Percentiles rank a stretch among this genome's conserved stretches.
These are phyloP conservation scores for Taphrina sp. DNA, from an alignment of 1,139 yeast species.

Conservation along the genomic window DNA sequence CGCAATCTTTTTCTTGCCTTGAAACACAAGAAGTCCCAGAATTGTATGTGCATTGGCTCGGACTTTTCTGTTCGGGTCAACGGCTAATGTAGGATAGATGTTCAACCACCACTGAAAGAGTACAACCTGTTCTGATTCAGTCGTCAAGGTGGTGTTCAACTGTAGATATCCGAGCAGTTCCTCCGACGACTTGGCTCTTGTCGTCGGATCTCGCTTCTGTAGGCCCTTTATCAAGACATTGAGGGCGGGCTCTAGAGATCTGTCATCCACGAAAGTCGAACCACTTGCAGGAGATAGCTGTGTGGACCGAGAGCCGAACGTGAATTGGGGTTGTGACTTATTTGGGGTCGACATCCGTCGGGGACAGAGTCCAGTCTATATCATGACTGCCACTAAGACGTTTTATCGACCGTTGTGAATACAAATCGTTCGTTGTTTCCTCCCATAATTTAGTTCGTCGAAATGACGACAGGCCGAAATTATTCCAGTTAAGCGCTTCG, in stretches of 20 bases:
- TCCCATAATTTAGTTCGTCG: too few relatives aligned
- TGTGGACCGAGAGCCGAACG: not conserved
- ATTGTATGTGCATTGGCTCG: conserved; percentile 27
- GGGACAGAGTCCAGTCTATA: too few relatives aligned
- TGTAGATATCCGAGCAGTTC: conserved; percentile 52
- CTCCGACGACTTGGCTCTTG: conserved; percentile 73
- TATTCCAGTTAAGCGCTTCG: too few relatives aligned
- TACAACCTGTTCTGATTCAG: not conserved
- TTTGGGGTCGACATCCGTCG: conserved; percentile 3
- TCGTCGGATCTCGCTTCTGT: conserved; percentile 73
- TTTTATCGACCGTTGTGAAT: too few relatives aligned
- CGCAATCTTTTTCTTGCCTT: conserved; percentile 5
- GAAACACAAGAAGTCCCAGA: conserved; percentile 4
- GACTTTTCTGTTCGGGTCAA: conserved; percentile 25
- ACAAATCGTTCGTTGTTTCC: too few relatives aligned
- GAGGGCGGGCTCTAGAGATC: conserved; percentile 40
- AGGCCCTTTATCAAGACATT: conserved; percentile 69
- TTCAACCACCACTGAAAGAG: conserved; percentile 6
- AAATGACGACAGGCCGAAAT: too few relatives aligned
- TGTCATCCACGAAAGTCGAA: conserved; percentile 7
- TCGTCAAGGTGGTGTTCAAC: conserved; percentile 39
- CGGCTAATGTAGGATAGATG: conserved; percentile 22
- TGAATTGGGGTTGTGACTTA: conserved; percentile 1
- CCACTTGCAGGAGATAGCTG: not conserved
- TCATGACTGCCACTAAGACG: too few relatives aligned